phyloP scores from a whole-genome alignment of 1,139 yeast genomes.

The Pichiaceae sp. region DNA sequence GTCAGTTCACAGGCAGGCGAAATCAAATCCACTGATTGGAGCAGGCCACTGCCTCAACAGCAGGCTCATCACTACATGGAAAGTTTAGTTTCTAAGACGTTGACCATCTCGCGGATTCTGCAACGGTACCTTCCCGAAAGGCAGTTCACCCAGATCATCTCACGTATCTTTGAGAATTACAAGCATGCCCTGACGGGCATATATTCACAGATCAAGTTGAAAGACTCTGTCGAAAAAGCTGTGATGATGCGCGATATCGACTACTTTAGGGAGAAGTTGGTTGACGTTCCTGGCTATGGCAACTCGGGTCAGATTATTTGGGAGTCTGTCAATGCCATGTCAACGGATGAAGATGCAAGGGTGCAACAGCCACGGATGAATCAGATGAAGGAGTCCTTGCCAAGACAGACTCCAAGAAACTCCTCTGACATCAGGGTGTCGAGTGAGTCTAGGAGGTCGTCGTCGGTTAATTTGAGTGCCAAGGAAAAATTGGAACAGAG shows the following conservation, averaged over 20 bases:
- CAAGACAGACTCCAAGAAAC: neutral
- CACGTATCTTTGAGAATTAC: constrained; percentile 53
- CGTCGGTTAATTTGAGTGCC: neutral
- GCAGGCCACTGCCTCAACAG: constrained; percentile 33
- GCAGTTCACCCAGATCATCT: constrained; percentile 41
- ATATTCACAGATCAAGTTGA: constrained; percentile 43
- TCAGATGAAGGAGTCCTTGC: neutral
- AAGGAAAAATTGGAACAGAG: neutral
- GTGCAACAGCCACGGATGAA: neutral
- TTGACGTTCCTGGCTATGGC: constrained; percentile 56
- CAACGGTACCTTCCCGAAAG: constrained; percentile 47
- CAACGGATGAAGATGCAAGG: constrained; percentile 38
- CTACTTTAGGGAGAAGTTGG: constrained; percentile 52
- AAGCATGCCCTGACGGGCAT: constrained; percentile 49
- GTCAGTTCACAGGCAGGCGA: constrained; percentile 40
- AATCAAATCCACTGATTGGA: constrained; percentile 43
- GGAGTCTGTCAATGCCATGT: constrained; percentile 53
- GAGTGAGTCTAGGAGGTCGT: neutral
- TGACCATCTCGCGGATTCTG: constrained; percentile 54
- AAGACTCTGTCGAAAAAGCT: constrained; percentile 46
- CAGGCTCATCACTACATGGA: constrained; percentile 60
- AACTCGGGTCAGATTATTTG: constrained; percentile 58
- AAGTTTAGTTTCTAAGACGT: constrained; percentile 56
- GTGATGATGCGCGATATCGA: constrained; percentile 54
- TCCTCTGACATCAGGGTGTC: neutral